Conservation (phyloP, 495 filamentous ascomycete species). For the Neurospora cerealis region DNA sequence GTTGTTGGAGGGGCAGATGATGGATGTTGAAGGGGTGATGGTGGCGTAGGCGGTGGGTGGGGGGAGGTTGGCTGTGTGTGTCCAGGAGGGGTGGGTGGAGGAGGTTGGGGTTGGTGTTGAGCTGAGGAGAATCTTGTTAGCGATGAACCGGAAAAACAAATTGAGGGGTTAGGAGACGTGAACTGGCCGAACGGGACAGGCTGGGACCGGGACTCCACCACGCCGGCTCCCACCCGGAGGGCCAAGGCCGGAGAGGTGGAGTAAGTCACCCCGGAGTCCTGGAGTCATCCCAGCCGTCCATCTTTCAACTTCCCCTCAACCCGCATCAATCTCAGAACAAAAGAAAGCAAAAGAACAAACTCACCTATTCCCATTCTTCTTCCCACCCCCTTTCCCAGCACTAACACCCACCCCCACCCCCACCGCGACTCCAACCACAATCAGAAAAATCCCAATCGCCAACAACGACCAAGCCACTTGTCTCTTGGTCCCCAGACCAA, state of each 20-base stretch:
- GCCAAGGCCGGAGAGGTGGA: background rate
- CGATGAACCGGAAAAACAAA: background rate
- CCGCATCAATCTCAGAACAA: background rate
- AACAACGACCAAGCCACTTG: conserved; percentile 14
- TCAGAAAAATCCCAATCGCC: conserved; percentile 13
- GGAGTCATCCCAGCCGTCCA: background rate
- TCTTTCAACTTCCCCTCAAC: background rate
- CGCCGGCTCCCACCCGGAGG: background rate
- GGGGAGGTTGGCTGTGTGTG: conserved; percentile 2
- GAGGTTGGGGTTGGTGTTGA: conserved; percentile 1
- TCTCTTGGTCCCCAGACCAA: background rate
- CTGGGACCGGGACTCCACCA: background rate
- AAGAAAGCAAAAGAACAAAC: background rate
- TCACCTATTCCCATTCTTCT: conserved; percentile 1
- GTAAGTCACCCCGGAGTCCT: background rate
- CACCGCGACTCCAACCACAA: conserved; percentile 18
- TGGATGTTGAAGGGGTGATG: background rate
- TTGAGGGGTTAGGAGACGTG: background rate
- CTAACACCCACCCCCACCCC: conserved; percentile 23
- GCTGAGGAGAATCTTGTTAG: background rate
- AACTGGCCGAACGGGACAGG: background rate
- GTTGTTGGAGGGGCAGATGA: conserved; percentile 24
- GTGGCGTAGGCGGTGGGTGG: conserved; percentile 3
- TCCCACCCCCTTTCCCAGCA: background rate
- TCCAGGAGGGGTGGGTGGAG: background rate